Percentiles rank a stretch among this genome's conserved stretches.
Evolutionary conservation across 2,329 filamentous ascomycete genomes (phyloP).

Genomic region (Immersiporthe knoxdaviesiana): DNA sequence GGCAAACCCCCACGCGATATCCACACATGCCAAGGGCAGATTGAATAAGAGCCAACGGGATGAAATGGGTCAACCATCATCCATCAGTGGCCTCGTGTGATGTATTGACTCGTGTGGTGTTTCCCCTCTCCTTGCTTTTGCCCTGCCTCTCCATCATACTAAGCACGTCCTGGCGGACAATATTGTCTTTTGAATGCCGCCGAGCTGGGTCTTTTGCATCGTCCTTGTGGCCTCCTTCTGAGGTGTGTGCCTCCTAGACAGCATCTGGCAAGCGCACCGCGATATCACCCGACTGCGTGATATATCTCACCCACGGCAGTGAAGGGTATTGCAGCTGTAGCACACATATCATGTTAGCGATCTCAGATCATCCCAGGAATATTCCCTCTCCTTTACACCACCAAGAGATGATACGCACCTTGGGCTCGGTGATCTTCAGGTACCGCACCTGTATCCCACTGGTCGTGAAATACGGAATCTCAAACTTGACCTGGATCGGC

Average conservation of each 20-base stretch:
- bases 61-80: not conserved
- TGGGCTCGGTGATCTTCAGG: constrained; percentile 98
- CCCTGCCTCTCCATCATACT: not conserved
- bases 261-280: constrained; percentile 92
- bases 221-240: not conserved
- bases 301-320: constrained; percentile 96
- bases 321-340: constrained; percentile 93
- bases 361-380: constrained; percentile 22
- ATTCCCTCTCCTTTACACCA: not conserved
- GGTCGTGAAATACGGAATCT: constrained; percentile 99
- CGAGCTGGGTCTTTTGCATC: not conserved
- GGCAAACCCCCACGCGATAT: not conserved
- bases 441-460: constrained; percentile 98
- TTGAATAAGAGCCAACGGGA: not conserved
- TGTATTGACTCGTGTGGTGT: not conserved
- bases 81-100: not conserved
- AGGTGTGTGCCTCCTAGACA: constrained; percentile 53
- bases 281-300: constrained; percentile 97
- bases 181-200: not conserved
- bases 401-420: constrained; percentile 64
- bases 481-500: constrained; percentile 98
- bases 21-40: not conserved
- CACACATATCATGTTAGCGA: constrained; percentile 15
- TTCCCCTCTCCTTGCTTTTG: not conserved
- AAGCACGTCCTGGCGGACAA: not conserved